Evolutionary conservation across 768 basidiomycete genomes (phyloP).

Genomic region (Leccinum obscurum): DNA sequence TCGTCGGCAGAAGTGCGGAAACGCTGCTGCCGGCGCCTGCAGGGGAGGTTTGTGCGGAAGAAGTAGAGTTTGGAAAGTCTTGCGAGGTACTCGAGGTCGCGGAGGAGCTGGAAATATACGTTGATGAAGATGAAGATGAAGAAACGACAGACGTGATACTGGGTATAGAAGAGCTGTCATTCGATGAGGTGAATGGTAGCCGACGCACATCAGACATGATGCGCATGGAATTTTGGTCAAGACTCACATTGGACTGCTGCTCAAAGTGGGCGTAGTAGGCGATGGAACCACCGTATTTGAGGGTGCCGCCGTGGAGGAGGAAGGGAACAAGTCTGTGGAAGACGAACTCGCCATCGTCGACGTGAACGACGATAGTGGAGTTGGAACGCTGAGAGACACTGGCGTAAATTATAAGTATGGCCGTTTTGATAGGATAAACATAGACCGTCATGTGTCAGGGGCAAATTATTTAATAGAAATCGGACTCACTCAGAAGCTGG

Average conservation of each 20-base stretch:
- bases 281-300: neutral
- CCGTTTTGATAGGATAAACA: neutral
- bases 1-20: slow-evolving; percentile 40
- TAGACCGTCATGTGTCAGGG: neutral
- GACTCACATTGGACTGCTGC: slow-evolving; percentile 2
- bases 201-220: neutral
- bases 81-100: neutral
- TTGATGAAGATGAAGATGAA: neutral
- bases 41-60: slow-evolving; percentile 35
- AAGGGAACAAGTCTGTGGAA: neutral
- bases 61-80: neutral
- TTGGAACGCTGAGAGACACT: neutral
- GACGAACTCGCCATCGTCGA: neutral
- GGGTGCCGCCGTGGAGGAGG: neutral
- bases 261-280: neutral
- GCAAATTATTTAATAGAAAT: neutral
- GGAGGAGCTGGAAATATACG: neutral
- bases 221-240: neutral
- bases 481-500: neutral
- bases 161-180: neutral
- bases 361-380: neutral
- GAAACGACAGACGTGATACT: neutral
- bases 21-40: slow-evolving; percentile 40
- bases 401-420: neutral
- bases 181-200: neutral